These are phyloP conservation scores for Gaeumannomyces sp. DNA, from an alignment of 2,329 filamentous ascomycete genomes.

Conservation along the genomic window DNA sequence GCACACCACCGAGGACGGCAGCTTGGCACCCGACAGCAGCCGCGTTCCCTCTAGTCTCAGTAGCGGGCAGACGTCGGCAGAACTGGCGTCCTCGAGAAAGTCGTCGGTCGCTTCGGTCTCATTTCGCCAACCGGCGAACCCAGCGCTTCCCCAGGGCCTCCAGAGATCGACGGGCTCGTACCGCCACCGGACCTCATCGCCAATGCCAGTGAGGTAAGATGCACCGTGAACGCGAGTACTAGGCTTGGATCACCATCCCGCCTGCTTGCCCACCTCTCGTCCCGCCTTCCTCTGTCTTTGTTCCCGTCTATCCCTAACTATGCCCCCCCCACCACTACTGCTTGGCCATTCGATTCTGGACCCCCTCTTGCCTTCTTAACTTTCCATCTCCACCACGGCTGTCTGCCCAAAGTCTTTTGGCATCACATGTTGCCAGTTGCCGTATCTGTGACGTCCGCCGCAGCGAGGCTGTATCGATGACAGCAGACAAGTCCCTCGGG, in stretches of 20 bases:
- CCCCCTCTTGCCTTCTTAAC: background rate
- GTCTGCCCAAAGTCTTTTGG: background rate
- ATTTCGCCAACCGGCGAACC: conserved; percentile 38
- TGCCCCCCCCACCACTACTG: background rate
- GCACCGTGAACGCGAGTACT: background rate
- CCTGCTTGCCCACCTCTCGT: background rate
- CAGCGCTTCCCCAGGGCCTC: conserved; percentile 40
- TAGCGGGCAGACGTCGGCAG: background rate
- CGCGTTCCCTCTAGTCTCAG: conserved; percentile 6
- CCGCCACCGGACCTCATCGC: conserved; percentile 28
- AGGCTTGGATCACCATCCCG: conserved; percentile 9
- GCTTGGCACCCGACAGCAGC: background rate
- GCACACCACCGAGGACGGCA: background rate
- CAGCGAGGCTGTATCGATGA: background rate
- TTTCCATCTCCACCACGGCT: background rate
- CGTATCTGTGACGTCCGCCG: background rate
- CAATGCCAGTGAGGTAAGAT: conserved; percentile 43
- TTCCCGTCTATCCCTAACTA: background rate
- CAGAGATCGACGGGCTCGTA: conserved; percentile 36
- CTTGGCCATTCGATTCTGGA: background rate
- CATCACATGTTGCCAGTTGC: background rate
- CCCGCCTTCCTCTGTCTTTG: background rate
- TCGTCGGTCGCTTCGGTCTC: conserved; percentile 42
- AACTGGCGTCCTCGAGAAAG: conserved; percentile 30
- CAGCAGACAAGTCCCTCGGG: background rate